Base-by-base conservation (phyloP, 2,329 filamentous ascomycete genomes). In the Aspergillus awamori region DNA sequence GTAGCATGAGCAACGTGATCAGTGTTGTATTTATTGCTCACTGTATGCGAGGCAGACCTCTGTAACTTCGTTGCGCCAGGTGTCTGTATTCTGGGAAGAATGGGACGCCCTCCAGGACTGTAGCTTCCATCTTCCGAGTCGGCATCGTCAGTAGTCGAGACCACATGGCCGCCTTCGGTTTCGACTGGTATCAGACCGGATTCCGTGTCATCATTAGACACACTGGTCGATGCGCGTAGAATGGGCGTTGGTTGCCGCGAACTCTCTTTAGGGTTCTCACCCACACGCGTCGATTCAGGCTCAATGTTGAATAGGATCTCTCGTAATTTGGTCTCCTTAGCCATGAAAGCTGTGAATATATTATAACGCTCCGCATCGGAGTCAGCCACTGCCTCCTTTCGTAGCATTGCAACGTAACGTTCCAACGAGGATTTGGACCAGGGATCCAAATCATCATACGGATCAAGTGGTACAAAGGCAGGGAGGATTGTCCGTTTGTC, bases 401-500 rank as follows among this genome's bases (percentile, higher is more conserved):
- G 79, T 24, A 86, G 74, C 83, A 86, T 86, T 4, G 77, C 74
- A 30, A 84, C 80, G 66, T 82, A 86, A 45, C 84, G 77, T 53
- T 83, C 80, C 52, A 86, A 69, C 26, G 84, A 86, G 2, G 83
- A 82, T 65, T 80, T 82, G 64, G 81, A 86, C 82, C 84, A 86
- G 2, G 83, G 80, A 62, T 85, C 82, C n/a, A 86, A 74, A 64
- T 84, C 83, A 24, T 77, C 79, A 60, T 81, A 81, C 5, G 82
- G 81, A 64, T 85, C 79, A 22, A 54, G 76, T 60, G 58, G 43
- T 41, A 68, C 72, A 15, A 64, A 52, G 7, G 64, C 58, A n/a
- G 49, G 47, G 28, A 57, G 58, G 30, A 28, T 30, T 41, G 53
- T 58, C 63, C 15, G 65, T 24, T 20, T 53, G 56, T 17, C 58